Evolutionary conservation across 352 stramenopile genomes (phyloP).

Genomic region (Phytopythium kandeliae): DNA sequence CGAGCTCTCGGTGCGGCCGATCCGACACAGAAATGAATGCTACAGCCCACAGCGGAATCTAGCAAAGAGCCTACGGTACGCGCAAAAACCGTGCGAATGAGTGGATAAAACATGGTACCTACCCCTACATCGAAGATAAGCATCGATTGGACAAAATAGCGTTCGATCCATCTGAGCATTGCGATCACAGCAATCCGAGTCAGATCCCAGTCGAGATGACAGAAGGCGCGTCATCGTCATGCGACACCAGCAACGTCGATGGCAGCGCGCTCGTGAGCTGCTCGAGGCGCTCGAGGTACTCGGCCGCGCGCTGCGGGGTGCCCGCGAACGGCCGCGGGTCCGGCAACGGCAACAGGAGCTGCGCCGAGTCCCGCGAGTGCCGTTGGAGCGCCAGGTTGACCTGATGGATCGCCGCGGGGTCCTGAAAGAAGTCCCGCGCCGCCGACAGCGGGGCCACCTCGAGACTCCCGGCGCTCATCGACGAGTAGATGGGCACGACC

Average conservation of each 20-base stretch:
- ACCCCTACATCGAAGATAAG: no score
- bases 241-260: conserved; percentile 47
- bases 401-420: conserved; percentile 24
- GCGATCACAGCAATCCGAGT: no score
- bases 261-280: conserved; percentile 37
- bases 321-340: conserved; percentile 13
- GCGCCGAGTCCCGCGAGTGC: conserved; percentile 29
- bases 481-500: conserved; percentile 31
- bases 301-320: conserved; percentile 1
- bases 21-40: no score
- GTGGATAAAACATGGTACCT: no score
- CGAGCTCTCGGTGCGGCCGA: no score
- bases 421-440: not conserved
- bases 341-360: conserved; percentile 39
- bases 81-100: no score
- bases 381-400: conserved; percentile 47
- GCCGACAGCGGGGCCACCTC: conserved; percentile 15
- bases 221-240: conserved; percentile 27
- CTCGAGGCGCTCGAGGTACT: conserved; percentile 29
- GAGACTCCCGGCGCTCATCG: conserved; percentile 17
- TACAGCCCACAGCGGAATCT: no score
- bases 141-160: no score
- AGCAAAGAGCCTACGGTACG: no score
- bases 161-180: no score
- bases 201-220: conserved; percentile 44